Percentiles rank a stretch among this genome's conserved stretches.
These are phyloP conservation scores for Venturia aucupariae DNA, from an alignment of 2,329 filamentous ascomycete genomes.

Conservation along the genomic window DNA sequence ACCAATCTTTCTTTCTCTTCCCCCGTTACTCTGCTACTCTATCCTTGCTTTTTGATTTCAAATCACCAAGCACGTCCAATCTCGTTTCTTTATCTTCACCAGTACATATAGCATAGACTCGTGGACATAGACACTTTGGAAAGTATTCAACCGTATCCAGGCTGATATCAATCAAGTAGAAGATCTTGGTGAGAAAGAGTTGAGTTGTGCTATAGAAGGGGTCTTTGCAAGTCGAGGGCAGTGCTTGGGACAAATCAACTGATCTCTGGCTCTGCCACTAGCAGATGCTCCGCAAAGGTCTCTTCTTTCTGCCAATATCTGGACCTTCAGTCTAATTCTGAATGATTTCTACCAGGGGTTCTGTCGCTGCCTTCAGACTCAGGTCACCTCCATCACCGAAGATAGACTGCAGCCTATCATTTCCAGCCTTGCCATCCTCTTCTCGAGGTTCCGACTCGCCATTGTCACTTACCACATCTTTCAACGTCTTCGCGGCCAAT, in stretches of 20 bases:
- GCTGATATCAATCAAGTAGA: not conserved
- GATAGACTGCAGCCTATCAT: not conserved
- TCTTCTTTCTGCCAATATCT: too few species aligned
- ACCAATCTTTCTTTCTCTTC: not conserved
- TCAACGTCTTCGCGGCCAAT: constrained; percentile 16
- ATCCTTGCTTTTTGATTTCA: not conserved
- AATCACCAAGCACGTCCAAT: not conserved
- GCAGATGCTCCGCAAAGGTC: too few species aligned
- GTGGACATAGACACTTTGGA: not conserved
- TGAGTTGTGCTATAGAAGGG: too few species aligned
- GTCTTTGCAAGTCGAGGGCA: not conserved
- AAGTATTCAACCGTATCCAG: not conserved
- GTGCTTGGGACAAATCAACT: not conserved
- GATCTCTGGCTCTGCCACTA: too few species aligned
- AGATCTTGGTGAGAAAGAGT: not conserved
- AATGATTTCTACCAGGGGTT: not conserved
- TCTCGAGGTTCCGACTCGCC: not conserved
- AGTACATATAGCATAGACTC: not conserved
- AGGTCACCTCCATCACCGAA: not conserved
- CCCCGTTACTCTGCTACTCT: not conserved
- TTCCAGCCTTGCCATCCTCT: not conserved
- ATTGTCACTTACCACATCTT: not conserved
- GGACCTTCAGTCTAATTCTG: not conserved
- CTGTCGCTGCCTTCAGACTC: not conserved
- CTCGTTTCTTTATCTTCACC: not conserved